phyloP scores from a whole-genome alignment of 2,329 filamentous ascomycete species.

The Volutella citrinella region DNA sequence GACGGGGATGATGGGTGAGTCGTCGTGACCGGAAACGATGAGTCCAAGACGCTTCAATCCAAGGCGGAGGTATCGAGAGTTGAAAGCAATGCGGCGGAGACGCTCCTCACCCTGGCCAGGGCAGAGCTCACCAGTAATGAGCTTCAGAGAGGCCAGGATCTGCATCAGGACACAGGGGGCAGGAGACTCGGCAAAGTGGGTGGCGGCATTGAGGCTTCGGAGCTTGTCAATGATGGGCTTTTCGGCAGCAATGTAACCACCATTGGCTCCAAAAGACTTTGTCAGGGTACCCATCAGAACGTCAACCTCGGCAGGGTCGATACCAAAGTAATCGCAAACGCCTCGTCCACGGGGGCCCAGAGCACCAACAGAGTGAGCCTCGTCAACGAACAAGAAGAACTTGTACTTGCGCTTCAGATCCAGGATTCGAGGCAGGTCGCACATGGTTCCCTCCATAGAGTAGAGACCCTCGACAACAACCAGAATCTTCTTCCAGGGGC shows the following conservation, averaged over 20 bases:
- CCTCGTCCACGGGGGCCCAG: conserved; percentile 84
- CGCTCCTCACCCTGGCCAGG: conserved; percentile 95
- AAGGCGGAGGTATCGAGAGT: conserved; percentile 95
- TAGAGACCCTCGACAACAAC: conserved; percentile 96
- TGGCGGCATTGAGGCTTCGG: conserved; percentile 78
- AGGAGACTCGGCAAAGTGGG: conserved; percentile 83
- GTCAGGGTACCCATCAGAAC: conserved; percentile 98
- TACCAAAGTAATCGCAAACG: conserved; percentile 95
- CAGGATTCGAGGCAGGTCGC: conserved; percentile 88
- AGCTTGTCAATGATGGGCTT: conserved; percentile 93
- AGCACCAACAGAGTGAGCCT: conserved; percentile 93
- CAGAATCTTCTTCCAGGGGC: conserved; percentile 98
- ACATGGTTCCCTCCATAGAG: conserved; percentile 99
- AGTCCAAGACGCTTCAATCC: conserved; percentile 95
- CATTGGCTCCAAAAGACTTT: conserved; percentile 97
- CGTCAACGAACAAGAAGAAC: conserved; percentile 92
- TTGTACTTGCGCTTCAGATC: conserved; percentile 93
- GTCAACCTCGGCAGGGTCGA: conserved; percentile 84
- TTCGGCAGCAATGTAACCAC: conserved; percentile 88
- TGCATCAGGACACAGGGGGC: conserved; percentile 86
- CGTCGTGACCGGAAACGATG: conserved; percentile 96
- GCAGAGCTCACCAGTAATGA: conserved; percentile 83
- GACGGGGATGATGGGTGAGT: conserved; percentile 93
- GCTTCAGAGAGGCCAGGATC: conserved; percentile 79
- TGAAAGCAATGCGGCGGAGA: conserved; percentile 93